Conservation (phyloP, 192 early-diverging fungal species). For the Radiomyces spectabilis region DNA sequence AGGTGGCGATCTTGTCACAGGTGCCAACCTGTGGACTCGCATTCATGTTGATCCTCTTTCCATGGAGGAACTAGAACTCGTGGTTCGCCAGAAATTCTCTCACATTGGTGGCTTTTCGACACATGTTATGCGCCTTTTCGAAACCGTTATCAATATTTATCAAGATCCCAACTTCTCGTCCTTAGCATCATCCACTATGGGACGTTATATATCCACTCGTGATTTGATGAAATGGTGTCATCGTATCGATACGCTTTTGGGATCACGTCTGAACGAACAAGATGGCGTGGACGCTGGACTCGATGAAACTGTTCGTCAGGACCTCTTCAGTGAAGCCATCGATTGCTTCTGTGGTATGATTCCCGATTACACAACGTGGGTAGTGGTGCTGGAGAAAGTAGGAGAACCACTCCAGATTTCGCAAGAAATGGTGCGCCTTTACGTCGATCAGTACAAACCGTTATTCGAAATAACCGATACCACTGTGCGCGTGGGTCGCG, state of each 20-base stretch:
- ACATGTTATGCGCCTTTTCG: conserved; percentile 49
- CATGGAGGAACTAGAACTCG: conserved; percentile 53
- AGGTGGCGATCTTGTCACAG: conserved; percentile 39
- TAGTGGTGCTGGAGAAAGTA: conserved; percentile 50
- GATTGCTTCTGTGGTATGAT: conserved; percentile 87
- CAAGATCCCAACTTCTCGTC: conserved; percentile 37
- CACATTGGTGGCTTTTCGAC: conserved; percentile 40
- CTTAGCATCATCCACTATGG: conserved; percentile 34
- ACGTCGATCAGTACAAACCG: conserved; percentile 63
- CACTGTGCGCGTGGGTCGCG: conserved; percentile 46
- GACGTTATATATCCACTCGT: conserved; percentile 64
- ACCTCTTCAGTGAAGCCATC: conserved; percentile 75
- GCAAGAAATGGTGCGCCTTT: conserved; percentile 58
- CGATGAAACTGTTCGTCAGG: conserved; percentile 42
- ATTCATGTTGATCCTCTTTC: conserved; percentile 59
- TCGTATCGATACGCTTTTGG: conserved; percentile 50
- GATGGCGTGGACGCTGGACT: conserved; percentile 15
- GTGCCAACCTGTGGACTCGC: conserved; percentile 75
- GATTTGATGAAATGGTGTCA: conserved; percentile 91
- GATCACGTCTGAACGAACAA: conserved; percentile 11
- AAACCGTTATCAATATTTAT: conserved; percentile 37
- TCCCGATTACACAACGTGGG: conserved; percentile 55
- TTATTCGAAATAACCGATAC: conserved; percentile 32
- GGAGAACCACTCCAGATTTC: conserved; percentile 67
- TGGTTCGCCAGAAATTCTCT: conserved; percentile 50